Evolutionary conservation across 345 rosid genomes (phyloP).

Genomic region (Psidium guajava): DNA sequence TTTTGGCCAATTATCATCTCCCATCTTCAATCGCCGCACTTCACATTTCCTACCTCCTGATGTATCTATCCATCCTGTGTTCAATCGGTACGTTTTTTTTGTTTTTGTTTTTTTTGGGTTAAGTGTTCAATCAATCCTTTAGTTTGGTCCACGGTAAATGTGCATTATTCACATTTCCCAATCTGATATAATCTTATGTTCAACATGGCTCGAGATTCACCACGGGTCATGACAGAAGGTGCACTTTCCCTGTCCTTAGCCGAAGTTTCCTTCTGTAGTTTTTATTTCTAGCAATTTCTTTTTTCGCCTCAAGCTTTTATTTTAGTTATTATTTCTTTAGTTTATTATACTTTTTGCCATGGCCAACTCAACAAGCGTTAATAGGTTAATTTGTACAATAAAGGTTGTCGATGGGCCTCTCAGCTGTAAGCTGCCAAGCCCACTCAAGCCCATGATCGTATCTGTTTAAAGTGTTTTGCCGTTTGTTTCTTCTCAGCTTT

Average conservation of each 20-base stretch:
- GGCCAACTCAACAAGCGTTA: background rate
- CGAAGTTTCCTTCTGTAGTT: too few relatives aligned
- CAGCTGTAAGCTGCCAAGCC: background rate
- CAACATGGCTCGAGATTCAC: background rate
- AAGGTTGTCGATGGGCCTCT: background rate
- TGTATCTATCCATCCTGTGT: background rate
- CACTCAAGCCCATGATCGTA: background rate
- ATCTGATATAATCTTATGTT: background rate
- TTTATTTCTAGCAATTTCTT: too few relatives aligned
- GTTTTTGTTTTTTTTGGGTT: too few relatives aligned
- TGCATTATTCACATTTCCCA: background rate
- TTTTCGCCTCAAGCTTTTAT: background rate
- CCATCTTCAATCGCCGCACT: background rate
- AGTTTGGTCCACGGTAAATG: background rate
- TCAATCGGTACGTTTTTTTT: background rate
- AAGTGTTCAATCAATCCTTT: background rate
- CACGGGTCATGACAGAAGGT: too few relatives aligned
- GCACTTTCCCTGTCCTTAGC: too few relatives aligned
- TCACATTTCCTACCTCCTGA: background rate
- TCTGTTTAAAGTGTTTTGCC: background rate
- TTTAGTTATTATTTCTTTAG: background rate
- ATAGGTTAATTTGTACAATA: background rate
- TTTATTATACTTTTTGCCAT: background rate
- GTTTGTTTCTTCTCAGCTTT: background rate
- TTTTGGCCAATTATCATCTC: background rate